These are phyloP conservation scores for Lasiosphaeria miniovina DNA, from an alignment of 495 filamentous ascomycete species.

Conservation along the genomic window DNA sequence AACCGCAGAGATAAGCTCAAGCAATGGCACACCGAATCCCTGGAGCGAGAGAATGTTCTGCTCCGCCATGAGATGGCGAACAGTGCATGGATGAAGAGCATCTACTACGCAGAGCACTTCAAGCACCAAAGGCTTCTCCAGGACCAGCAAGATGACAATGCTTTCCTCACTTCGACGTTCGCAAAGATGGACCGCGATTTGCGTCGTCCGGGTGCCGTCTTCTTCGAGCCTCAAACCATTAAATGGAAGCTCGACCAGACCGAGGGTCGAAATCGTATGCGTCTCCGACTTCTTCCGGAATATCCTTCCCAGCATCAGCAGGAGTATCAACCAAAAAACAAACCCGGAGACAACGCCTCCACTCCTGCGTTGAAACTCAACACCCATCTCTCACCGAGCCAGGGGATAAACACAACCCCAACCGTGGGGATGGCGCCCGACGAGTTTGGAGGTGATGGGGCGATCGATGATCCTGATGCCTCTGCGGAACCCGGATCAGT, in stretches of 20 bases:
- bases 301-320: constrained; percentile 60
- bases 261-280: constrained; percentile 93
- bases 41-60: constrained; percentile 64
- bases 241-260: constrained; percentile 95
- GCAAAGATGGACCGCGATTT: constrained; percentile 70
- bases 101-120: constrained; percentile 84
- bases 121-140: constrained; percentile 85
- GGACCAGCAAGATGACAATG: constrained; percentile 85
- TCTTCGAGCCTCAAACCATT: constrained; percentile 58
- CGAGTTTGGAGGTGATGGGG: constrained; percentile 20
- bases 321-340: constrained; percentile 84
- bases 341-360: constrained; percentile 30
- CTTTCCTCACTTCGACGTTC: constrained; percentile 69
- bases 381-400: constrained; percentile 29
- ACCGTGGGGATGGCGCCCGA: constrained; percentile 11
- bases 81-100: constrained; percentile 89
- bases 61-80: constrained; percentile 79
- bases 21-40: constrained; percentile 68
- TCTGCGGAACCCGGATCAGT: constrained; percentile 24
- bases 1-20: constrained; percentile 80
- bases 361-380: constrained; percentile 41
- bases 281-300: constrained; percentile 78
- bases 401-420: constrained; percentile 19
- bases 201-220: constrained; percentile 70
- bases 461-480: constrained; percentile 25